Conservation (phyloP, 2,329 filamentous ascomycete species). For the Hypoxylon sp. region DNA sequence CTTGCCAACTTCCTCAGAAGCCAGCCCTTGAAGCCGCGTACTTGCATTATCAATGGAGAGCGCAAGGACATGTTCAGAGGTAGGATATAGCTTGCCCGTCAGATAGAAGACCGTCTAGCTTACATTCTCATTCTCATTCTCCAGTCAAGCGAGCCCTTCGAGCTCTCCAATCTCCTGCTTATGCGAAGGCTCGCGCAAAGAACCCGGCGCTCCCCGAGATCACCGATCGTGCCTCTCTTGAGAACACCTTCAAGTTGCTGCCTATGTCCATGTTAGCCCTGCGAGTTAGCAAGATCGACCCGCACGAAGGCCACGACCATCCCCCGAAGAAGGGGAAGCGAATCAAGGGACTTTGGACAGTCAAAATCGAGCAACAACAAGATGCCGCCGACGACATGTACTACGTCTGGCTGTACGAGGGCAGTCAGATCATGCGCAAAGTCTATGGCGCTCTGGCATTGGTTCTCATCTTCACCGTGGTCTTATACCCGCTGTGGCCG, state of each 20-base stretch:
- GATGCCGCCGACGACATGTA: conserved; percentile 89
- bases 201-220: conserved; percentile 90
- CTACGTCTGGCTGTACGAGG: conserved; percentile 97
- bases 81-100: conserved; percentile 55
- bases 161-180: conserved; percentile 87
- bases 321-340: conserved; percentile 82
- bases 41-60: conserved; percentile 94
- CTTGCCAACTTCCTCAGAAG: conserved; percentile 87
- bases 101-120: conserved; percentile 2
- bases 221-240: conserved; percentile 86
- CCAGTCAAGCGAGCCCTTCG: conserved; percentile 95
- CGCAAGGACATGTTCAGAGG: conserved; percentile 98
- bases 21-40: conserved; percentile 89
- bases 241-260: conserved; percentile 94
- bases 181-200: conserved; percentile 89
- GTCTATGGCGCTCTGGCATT: conserved; percentile 89
- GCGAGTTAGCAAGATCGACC: conserved; percentile 85
- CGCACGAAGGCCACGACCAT: conserved; percentile 80
- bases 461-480: conserved; percentile 84
- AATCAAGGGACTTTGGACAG: conserved; percentile 95
- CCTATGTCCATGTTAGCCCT: conserved; percentile 94
- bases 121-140: conserved; percentile 33
- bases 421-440: conserved; percentile 92
- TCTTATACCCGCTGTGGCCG: conserved; percentile 97
- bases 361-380: conserved; percentile 95